Base-by-base conservation (phyloP, 768 basidiomycete species). In the Suillus tomentosus region DNA sequence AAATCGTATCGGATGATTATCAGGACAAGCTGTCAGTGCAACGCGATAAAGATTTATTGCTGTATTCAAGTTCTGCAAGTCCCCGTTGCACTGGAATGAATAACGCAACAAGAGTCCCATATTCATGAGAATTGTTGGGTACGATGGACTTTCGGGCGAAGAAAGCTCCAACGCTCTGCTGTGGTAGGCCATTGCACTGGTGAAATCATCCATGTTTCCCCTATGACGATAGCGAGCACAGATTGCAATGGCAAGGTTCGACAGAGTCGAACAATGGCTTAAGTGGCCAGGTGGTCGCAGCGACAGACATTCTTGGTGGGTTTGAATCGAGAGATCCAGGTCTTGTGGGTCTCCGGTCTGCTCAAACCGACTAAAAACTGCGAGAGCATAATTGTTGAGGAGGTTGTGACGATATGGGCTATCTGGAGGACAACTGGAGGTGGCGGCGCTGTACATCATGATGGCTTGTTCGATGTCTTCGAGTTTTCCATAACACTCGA, bases 121-220 rank as follows among this genome's bases (percentile, higher is more conserved):
- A 48, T 42, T 53, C 2, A 43, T 66, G 53, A 75, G 64, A 53
- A 5, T 53, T 1, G 36, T 17, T 24, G 63, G 14, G 56, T 66
- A 71, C 3, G 67, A 65, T 3, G 63, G 50, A 39, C 66, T 62
- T 31, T 66, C 66, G 2, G 69, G 67, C 45, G 69, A 60, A 24
- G 53, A 61, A 48, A 73, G 39, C 53, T 64, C 55, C 31, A 74
- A 50, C 3, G 73, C 72, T 54, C 64, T 60, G 13, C 24, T 42
- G 43, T 62, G 63, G 42, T 67, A 10, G 39, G 37, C 47, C 5
- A 27, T 53, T 50, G 72, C 62, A 43, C 27, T 61, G 51, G 77
- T 67, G 37, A 79, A 40, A 61, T 78, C 74, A 55, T 65, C 62
- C 22, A 63, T 45, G 14, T 69, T 62, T 3, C 73, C 69, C 5